These are phyloP conservation scores for Pythium volutum DNA, from an alignment of 352 stramenopile genomes.

Conservation along the genomic window DNA sequence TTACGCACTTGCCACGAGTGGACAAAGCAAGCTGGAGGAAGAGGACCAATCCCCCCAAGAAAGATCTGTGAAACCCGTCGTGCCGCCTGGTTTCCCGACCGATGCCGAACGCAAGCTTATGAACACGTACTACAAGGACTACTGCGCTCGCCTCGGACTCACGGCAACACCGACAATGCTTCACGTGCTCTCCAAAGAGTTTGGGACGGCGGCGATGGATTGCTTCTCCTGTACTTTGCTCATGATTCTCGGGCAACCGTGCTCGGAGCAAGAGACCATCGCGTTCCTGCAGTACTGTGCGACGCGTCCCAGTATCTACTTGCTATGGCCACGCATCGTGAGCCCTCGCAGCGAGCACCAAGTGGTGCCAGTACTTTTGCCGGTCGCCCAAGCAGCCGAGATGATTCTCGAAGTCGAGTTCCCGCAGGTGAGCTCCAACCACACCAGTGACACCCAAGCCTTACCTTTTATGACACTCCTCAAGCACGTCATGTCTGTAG, in stretches of 20 bases:
- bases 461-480: not conserved
- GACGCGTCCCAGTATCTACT: conserved; percentile 21
- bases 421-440: conserved; percentile 38
- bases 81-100: not conserved
- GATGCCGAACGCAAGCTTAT: conserved; percentile 51
- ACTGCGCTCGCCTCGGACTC: conserved; percentile 35
- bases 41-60: too few relatives aligned
- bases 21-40: conserved; percentile 31
- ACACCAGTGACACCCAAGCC: not conserved
- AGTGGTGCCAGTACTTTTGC: conserved; percentile 5
- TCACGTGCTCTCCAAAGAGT: conserved; percentile 51
- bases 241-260: conserved; percentile 48
- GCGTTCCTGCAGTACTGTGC: conserved; percentile 32
- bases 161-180: conserved; percentile 41
- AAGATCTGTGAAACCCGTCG: not conserved
- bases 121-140: conserved; percentile 69
- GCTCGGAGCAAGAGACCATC: conserved; percentile 33
- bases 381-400: conserved; percentile 41
- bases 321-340: conserved; percentile 37
- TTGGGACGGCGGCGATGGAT: conserved; percentile 42
- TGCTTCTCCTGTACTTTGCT: conserved; percentile 52
- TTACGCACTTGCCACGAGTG: conserved; percentile 32
- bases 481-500: conserved; percentile 18
- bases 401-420: conserved; percentile 45
- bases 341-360: not conserved